phyloP scores from a whole-genome alignment of 108 stramenopile species.

The Phaeodactylum tricornutum region DNA sequence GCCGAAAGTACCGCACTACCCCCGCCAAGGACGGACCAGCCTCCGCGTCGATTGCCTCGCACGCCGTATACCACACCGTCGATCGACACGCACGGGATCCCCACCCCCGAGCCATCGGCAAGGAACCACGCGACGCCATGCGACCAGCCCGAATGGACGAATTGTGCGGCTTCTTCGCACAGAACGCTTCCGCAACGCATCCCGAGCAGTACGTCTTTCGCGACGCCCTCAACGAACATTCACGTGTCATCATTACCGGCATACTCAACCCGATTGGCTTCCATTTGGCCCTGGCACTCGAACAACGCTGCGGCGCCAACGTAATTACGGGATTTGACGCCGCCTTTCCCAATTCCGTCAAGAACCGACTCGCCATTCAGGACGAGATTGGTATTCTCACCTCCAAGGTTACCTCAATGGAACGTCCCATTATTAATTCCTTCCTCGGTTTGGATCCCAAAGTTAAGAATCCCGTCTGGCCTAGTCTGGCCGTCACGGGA shows the following conservation, averaged over 20 bases:
- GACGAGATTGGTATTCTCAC: constrained; percentile 37
- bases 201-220: constrained; percentile 14
- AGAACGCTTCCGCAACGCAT: constrained; percentile 7
- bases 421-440: constrained; percentile 26
- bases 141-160: constrained; percentile 9
- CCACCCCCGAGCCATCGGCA: too few relatives aligned
- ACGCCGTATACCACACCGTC: too few relatives aligned
- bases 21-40: too few relatives aligned
- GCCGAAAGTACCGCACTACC: too few relatives aligned
- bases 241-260: constrained; percentile 59
- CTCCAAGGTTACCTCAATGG: constrained; percentile 24
- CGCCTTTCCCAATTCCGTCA: constrained; percentile 57
- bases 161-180: constrained; percentile 30
- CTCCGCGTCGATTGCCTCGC: too few relatives aligned
- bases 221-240: constrained; percentile 16
- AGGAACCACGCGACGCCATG: not conserved
- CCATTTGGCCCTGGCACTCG: constrained; percentile 42
- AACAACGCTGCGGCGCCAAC: constrained; percentile 50
- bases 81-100: too few relatives aligned
- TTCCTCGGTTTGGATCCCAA: constrained; percentile 53
- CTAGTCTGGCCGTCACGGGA: constrained; percentile 5
- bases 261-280: constrained; percentile 62
- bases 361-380: constrained; percentile 31
- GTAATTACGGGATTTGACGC: constrained; percentile 52
- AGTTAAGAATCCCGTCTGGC: constrained; percentile 10